These are phyloP conservation scores for Podaxis sp. DNA, from an alignment of 768 basidiomycete genomes.

Conservation along the genomic window DNA sequence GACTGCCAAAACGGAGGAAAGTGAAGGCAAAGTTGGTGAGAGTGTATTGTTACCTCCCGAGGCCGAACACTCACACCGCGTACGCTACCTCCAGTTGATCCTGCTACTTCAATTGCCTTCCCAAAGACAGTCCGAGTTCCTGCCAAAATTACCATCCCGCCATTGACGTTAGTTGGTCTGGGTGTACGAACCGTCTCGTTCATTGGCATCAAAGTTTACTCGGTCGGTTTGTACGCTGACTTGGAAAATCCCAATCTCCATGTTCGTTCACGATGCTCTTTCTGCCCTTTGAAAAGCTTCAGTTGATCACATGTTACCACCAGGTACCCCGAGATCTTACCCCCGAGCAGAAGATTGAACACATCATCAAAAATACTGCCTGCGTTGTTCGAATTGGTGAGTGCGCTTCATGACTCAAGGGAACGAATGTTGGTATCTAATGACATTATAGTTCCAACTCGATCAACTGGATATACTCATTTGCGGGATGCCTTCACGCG, in stretches of 20 bases:
- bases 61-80: not conserved
- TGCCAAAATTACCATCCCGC: conserved; percentile 59
- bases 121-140: conserved; percentile 65
- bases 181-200: conserved; percentile 91
- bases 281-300: not conserved
- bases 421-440: not conserved
- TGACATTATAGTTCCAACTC: conserved; percentile 63
- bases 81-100: conserved; percentile 49
- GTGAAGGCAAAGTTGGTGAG: conserved; percentile 22
- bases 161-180: conserved; percentile 73
- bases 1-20: conserved; percentile 11
- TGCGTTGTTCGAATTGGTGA: conserved; percentile 76
- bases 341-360: conserved; percentile 67
- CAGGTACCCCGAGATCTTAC: conserved; percentile 57
- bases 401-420: conserved; percentile 15
- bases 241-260: conserved; percentile 61
- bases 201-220: conserved; percentile 85
- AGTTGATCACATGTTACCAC: conserved; percentile 9
- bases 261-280: conserved; percentile 32
- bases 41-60: not conserved
- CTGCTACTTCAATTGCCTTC: conserved; percentile 72
- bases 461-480: conserved; percentile 75
- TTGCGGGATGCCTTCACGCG: conserved; percentile 84
- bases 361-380: conserved; percentile 65
- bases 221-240: conserved; percentile 89